phyloP scores from a whole-genome alignment of 129 eudicot species.

The Rutidosis leptorrhynchoides region DNA sequence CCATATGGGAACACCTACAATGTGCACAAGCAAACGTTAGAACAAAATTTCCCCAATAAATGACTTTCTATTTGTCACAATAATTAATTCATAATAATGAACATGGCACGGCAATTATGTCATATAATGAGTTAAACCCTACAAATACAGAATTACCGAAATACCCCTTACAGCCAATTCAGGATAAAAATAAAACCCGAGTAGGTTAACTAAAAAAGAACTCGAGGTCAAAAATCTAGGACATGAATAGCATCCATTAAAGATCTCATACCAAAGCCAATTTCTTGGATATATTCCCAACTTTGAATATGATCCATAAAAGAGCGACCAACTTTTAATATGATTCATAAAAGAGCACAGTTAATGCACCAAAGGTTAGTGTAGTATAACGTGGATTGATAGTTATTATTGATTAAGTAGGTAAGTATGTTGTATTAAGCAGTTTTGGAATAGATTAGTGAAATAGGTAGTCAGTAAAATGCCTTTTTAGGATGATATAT shows the following conservation, averaged over 20 bases:
- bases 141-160: not conserved
- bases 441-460: too few species aligned
- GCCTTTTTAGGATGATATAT: too few species aligned
- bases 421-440: too few species aligned
- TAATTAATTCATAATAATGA: not conserved
- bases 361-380: not conserved
- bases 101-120: not conserved
- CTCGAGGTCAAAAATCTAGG: not conserved
- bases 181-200: not conserved
- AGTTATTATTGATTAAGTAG: too few species aligned
- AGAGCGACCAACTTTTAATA: not conserved
- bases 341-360: not conserved
- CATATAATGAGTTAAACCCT: conserved; percentile 4
- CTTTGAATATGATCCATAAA: conserved; percentile 4
- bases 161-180: conserved; percentile 5
- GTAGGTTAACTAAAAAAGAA: not conserved
- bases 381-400: too few species aligned
- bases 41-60: not conserved
- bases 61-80: not conserved
- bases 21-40: not conserved
- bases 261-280: conserved; percentile 13
- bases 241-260: not conserved
- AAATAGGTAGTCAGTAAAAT: too few species aligned
- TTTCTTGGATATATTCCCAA: conserved; percentile 1
- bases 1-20: conserved; percentile 86